Evolutionary conservation across 1,284 basidiomycete species (phyloP), one percentile per base, ranked within the genome.

Genomic region (Moniliophthora roreri): DNA sequence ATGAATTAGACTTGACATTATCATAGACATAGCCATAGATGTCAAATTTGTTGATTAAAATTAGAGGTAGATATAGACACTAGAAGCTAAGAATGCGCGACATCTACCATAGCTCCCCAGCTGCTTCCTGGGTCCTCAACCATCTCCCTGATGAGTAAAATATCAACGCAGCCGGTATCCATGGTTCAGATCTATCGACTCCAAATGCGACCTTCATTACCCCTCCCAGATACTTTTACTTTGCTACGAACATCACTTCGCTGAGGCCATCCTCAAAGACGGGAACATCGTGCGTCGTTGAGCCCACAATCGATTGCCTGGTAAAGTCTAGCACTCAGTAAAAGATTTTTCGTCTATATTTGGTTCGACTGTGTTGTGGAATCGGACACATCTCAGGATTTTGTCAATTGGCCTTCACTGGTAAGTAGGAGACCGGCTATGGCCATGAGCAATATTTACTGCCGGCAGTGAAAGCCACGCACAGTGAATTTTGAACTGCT

Each of bases 171-270:
- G n/a, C n/a, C n/a, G 4, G 16, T 37, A 16, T 37, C 36, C 13
- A 37, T 38, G 37, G 4, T 38, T 86, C 87, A 28, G 76, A 79
- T 0, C 91, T 88, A 70, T 98, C 95, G 53, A 98, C 82, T 39
- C 88, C 89, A n/a, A 20, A 32, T n/a, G 45, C 23, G 7, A 45
- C 34, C 11, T 4, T 44, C n/a, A 4, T 38, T 38, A 13, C 11
- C 11, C 6, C 37, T n/a, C 11, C n/a, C 46, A 15, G 32, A 38
- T 13, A 52, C 50, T 24, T 15, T 32, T 50, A 52, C 54, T 39
- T 61, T 57, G 35, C 61, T 50, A 65, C 76, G 54, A 60, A 91
- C 77, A 91, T 74, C 38, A 91, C 82, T 66, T 87, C 74, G 20
- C 78, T 68, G 15, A 91, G 81, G n/a, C 72, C 78, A 56, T 84